Percentiles rank a stretch among this genome's conserved stretches.
Conservation (phyloP, 2,329 filamentous ascomycete genomes). For the Grosmannia huntii region DNA sequence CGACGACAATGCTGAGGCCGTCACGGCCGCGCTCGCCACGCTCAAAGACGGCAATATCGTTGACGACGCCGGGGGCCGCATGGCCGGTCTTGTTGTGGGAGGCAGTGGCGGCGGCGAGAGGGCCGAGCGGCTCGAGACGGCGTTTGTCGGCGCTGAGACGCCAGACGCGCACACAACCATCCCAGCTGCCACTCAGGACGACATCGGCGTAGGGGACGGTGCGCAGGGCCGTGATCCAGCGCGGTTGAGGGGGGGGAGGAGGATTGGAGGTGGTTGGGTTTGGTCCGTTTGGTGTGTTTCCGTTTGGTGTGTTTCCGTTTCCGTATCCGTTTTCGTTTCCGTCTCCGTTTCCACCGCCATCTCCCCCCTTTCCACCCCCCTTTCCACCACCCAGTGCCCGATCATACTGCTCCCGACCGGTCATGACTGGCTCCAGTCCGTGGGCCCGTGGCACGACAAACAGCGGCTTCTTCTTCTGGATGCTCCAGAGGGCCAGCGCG, state of each 20-base stretch:
- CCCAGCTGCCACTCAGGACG: constrained; percentile 88
- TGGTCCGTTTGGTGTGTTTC: constrained; percentile 32
- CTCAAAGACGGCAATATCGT: constrained; percentile 80
- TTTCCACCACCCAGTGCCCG: constrained; percentile 27
- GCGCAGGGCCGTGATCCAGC: constrained; percentile 82
- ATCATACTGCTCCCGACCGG: constrained; percentile 37
- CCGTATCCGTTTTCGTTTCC: too few relatives aligned
- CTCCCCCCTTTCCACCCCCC: neutral
- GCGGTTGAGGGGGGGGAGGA: constrained; percentile 53
- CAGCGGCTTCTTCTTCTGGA: constrained; percentile 89
- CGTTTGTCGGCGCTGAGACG: constrained; percentile 71
- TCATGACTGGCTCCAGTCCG: constrained; percentile 63
- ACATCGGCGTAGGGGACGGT: constrained; percentile 84
- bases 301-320: too few relatives aligned
- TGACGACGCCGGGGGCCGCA: constrained; percentile 55
- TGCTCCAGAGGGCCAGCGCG: constrained; percentile 71
- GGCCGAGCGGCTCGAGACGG: constrained; percentile 59
- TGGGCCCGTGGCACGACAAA: constrained; percentile 71
- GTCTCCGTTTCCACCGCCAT: too few relatives aligned
- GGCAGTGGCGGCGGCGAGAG: constrained; percentile 35
- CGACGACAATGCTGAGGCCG: constrained; percentile 75
- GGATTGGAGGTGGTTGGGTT: constrained; percentile 69
- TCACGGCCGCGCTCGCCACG: constrained; percentile 63
- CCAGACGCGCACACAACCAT: constrained; percentile 79
- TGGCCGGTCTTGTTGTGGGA: constrained; percentile 3